These are phyloP conservation scores for Mycena crocata DNA, from an alignment of 768 basidiomycete genomes.

Conservation along the genomic window DNA sequence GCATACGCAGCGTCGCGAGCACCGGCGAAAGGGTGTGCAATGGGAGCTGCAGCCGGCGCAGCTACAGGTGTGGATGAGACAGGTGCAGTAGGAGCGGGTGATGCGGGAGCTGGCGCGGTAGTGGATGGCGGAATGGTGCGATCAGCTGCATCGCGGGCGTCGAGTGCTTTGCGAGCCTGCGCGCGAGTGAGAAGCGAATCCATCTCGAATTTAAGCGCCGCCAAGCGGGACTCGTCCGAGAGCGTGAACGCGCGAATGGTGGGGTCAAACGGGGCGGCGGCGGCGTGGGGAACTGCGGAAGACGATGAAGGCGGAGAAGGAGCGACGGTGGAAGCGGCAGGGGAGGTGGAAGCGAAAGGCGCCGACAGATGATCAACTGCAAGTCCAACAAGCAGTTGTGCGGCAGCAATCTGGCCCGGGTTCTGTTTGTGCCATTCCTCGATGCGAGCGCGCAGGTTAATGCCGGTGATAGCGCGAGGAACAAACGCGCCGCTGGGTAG, in stretches of 20 bases:
- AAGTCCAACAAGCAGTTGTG: neutral
- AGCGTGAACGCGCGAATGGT: neutral
- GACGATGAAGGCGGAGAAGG: no score
- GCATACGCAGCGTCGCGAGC: constrained; percentile 32
- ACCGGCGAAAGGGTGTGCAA: constrained; percentile 7
- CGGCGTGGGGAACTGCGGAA: neutral
- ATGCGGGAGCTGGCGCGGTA: no score
- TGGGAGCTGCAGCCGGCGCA: neutral
- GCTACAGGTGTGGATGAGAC: constrained; percentile 16
- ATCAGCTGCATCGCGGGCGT: constrained; percentile 1
- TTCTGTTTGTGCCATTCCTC: constrained; percentile 26
- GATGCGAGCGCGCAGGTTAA: constrained; percentile 9
- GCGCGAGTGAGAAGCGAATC: neutral
- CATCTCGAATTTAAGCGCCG: neutral
- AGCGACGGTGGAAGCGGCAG: no score
- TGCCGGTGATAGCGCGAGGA: constrained; percentile 22
- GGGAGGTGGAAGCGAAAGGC: no score
- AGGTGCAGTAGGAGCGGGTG: no score
- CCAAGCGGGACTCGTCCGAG: neutral
- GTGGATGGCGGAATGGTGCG: constrained; percentile 7
- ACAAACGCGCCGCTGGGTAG: constrained; percentile 39
- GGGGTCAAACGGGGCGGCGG: neutral
- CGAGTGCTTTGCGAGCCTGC: neutral
- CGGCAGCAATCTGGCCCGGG: constrained; percentile 15
- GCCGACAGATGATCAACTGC: neutral